These are phyloP conservation scores for Plasmodium berghei DNA, from an alignment of 169 alveolate species.

Conservation along the genomic window DNA sequence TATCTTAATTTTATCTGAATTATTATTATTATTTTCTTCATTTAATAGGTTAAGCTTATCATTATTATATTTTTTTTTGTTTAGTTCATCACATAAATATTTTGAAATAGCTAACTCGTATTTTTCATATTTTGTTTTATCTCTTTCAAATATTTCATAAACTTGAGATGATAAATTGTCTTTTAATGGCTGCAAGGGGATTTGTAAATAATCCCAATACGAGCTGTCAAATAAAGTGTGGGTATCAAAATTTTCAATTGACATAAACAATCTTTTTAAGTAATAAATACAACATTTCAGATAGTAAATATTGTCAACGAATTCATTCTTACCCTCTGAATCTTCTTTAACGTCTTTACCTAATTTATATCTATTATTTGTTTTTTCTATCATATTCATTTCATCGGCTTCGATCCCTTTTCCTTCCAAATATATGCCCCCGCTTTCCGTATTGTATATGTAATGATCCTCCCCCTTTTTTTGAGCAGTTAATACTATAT, in stretches of 20 bases:
- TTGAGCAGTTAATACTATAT: slow-evolving; percentile 19
- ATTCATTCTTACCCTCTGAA: background rate
- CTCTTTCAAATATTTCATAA: slow-evolving; percentile 83
- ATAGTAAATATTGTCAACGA: background rate
- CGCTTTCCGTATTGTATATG: too few relatives aligned
- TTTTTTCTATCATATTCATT: background rate
- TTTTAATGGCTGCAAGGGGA: slow-evolving; percentile 85
- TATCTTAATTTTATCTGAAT: slow-evolving; percentile 7
- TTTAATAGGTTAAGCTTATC: background rate
- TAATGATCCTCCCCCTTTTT: background rate
- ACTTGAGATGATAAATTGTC: slow-evolving; percentile 82
- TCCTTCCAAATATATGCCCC: background rate
- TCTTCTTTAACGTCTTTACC: background rate
- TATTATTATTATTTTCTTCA: background rate
- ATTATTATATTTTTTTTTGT: slow-evolving; percentile 4
- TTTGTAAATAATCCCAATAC: slow-evolving; percentile 80
- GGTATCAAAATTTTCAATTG: slow-evolving; percentile 72
- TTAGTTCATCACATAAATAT: slow-evolving; percentile 59
- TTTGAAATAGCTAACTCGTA: slow-evolving; percentile 79
- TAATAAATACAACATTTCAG: slow-evolving; percentile 69
- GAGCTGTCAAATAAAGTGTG: slow-evolving; percentile 39
- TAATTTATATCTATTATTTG: background rate
- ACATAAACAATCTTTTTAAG: slow-evolving; percentile 62
- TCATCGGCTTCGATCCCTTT: background rate
- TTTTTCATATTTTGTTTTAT: slow-evolving; percentile 78